Conservation (phyloP, 2,329 filamentous ascomycete genomes). For the Penicillium olsonii region DNA sequence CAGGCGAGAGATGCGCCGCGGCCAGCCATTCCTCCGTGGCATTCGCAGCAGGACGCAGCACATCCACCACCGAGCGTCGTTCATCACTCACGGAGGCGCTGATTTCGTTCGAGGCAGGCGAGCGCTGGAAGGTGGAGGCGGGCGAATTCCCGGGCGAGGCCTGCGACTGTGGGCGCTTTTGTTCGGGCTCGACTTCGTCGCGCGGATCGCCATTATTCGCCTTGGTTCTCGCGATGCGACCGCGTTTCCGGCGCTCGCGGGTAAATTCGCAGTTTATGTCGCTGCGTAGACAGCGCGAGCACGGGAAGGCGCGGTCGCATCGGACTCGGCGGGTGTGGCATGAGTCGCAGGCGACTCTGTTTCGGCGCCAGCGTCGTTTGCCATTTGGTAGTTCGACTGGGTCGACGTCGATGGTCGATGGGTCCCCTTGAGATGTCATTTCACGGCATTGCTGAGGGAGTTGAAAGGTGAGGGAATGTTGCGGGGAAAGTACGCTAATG, state of each 20-base stretch:
- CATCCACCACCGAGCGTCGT: constrained; percentile 26
- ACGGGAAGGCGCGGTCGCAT: constrained; percentile 88
- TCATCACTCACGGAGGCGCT: constrained; percentile 32
- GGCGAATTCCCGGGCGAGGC: constrained; percentile 25
- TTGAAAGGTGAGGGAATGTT: not conserved
- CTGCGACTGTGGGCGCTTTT: constrained; percentile 11
- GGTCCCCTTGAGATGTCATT: constrained; percentile 38
- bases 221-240: constrained; percentile 72
- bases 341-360: constrained; percentile 75
- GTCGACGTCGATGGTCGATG: constrained; percentile 19
- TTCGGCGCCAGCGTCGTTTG: constrained; percentile 41
- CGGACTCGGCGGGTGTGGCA: constrained; percentile 93
- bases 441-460: constrained; percentile 28
- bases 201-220: constrained; percentile 35
- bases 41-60: constrained; percentile 23
- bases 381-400: constrained; percentile 24
- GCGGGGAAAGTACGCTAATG: constrained; percentile 10
- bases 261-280: constrained; percentile 74
- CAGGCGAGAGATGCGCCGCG: constrained; percentile 33
- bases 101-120: constrained; percentile 31
- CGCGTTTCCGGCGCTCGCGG: constrained; percentile 88
- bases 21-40: constrained; percentile 38
- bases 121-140: constrained; percentile 26
- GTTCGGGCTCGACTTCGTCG: constrained; percentile 10
- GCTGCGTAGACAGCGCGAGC: constrained; percentile 85